A percentile compares a stretch with the other conserved stretches of the same genome.
phyloP scores from a whole-genome alignment of 148 eudicot species.

The Chenopodium album region DNA sequence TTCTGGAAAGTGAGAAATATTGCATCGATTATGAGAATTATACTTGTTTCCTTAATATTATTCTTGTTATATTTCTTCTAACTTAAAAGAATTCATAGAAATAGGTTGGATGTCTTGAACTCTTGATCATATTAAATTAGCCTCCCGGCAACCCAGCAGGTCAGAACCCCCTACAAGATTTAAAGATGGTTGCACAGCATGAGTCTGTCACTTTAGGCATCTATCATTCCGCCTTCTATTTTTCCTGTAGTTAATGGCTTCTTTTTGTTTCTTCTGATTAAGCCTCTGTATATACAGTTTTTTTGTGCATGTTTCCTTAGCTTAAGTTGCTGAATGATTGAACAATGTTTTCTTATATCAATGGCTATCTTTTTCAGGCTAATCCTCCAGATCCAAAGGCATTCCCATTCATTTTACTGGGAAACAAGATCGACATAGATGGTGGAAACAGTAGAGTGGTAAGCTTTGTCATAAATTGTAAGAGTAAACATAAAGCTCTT shows the following conservation, averaged over 20 bases:
- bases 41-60: not conserved
- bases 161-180: too few species aligned
- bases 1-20: too few species aligned
- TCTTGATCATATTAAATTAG: too few species aligned
- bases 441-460: slow-evolving; percentile 65
- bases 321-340: not conserved
- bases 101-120: not conserved
- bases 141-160: too few species aligned
- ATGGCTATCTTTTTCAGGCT: slow-evolving; percentile 34
- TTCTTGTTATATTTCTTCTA: not conserved
- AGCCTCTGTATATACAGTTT: not conserved
- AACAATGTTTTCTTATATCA: not conserved
- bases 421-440: slow-evolving; percentile 66
- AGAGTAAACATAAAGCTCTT: slow-evolving; percentile 1
- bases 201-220: not conserved
- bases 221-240: not conserved
- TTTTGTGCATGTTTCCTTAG: not conserved
- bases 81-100: not conserved
- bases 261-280: not conserved
- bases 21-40: not conserved
- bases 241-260: not conserved
- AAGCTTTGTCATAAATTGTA: slow-evolving; percentile 16
- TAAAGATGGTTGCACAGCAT: not conserved
- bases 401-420: slow-evolving; percentile 62
- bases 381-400: slow-evolving; percentile 49